Base-by-base conservation (phyloP, 345 rosid genomes). In the Lumnitzera littorea region DNA sequence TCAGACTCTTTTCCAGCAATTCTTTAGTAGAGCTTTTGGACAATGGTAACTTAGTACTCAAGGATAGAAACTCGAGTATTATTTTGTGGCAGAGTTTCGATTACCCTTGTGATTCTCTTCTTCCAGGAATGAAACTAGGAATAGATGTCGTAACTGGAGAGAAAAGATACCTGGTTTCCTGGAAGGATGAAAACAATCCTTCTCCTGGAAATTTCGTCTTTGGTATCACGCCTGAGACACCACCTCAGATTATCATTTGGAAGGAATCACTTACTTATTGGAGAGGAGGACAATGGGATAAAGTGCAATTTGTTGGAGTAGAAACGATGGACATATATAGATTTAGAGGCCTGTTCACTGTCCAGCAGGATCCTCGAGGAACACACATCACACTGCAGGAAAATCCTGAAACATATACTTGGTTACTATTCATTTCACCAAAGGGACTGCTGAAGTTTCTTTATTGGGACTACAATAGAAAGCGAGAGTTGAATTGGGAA, bases 1-100 rank as follows among this genome's bases (percentile, higher is more conserved):
- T 17, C 60, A 59, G 70, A 20, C 11, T 13, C 7, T 27, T 6
- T 20, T 59, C 57, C 47, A 73, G 67, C 48, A 48, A 36, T 36
- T 36, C 43, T 36, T 36, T 36, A 4, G 43, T 36, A 36, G 10
- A 36, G 43, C 43, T 36, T 36, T 36, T 23, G 27, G 49, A 47
- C 62, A 12, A 13, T 52, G 27, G 52, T 24, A 69, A 57, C 51
- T 31, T 62, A 36, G 70, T 70, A 51, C 20, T 71, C 51, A 29
- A 58, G 36, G 80, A 71, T 15, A 49, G 60, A 36, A 36, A 36
- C 43, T 36, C 43, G 12, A 76, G 76, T 13, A 68, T 71, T 36
- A 47, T 67, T 75, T 9, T 62, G 58, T 62, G 66, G 66, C 58
- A 49, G 13, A 60, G 63, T 24, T 60, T 60, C 50, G 53, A 60